Evolutionary conservation across 495 filamentous ascomycete genomes (phyloP).

Genomic region (Podospora anserina): DNA sequence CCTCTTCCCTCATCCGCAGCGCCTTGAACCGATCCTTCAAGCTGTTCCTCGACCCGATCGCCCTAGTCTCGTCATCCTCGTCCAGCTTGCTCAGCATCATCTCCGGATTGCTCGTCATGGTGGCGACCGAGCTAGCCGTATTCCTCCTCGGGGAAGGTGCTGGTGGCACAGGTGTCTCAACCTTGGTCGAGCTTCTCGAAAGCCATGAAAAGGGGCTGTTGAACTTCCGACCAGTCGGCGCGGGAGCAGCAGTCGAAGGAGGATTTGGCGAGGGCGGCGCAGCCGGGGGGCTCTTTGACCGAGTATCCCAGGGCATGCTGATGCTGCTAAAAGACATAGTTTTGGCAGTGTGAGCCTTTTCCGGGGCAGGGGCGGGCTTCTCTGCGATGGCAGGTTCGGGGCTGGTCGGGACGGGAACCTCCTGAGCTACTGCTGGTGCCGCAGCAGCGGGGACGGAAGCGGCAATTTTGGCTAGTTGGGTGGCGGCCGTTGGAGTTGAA

Average conservation of each 20-base stretch:
- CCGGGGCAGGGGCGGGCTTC: constrained; percentile 17
- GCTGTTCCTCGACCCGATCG: constrained; percentile 54
- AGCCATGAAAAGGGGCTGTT: constrained; percentile 83
- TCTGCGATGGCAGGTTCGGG: constrained; percentile 21
- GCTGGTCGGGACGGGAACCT: constrained; percentile 21
- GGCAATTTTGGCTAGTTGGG: constrained; percentile 19
- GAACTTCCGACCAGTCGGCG: constrained; percentile 58
- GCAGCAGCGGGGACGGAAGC: constrained; percentile 17
- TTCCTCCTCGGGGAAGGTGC: constrained; percentile 54
- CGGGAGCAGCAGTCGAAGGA: constrained; percentile 38
- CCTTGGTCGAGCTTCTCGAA: constrained; percentile 64
- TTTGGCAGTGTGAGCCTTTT: constrained; percentile 31
- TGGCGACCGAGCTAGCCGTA: constrained; percentile 71
- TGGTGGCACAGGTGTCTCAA: constrained; percentile 58
- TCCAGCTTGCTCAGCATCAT: constrained; percentile 68
- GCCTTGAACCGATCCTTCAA: constrained; percentile 84
- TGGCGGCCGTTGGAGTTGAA: constrained; percentile 14
- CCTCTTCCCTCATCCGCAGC: constrained; percentile 77
- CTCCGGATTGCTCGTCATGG: constrained; percentile 69
- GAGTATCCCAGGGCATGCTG: constrained; percentile 52
- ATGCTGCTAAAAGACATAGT: constrained; percentile 49
- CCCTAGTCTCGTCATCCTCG: constrained; percentile 54
- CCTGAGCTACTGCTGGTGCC: constrained; percentile 11
- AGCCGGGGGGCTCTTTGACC: constrained; percentile 29
- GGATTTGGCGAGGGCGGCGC: constrained; percentile 32